phyloP scores from a whole-genome alignment of 2,329 filamentous ascomycete species.

The Diplodia seriata region DNA sequence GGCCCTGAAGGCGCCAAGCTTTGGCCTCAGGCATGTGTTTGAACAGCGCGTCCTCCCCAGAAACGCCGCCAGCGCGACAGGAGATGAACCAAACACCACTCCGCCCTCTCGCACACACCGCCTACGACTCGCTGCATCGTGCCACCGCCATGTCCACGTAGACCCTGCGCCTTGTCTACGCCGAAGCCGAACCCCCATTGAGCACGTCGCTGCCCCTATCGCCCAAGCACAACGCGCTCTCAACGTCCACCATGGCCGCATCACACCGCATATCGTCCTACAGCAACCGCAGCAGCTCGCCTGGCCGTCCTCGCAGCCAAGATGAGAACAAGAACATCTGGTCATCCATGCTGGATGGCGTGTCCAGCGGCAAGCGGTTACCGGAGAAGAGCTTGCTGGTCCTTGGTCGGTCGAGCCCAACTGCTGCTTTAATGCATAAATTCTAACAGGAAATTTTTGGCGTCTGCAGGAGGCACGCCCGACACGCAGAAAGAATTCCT shows the following conservation, averaged over 20 bases:
- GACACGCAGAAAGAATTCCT: constrained; percentile 87
- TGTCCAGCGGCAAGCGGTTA: constrained; percentile 86
- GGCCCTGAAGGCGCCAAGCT: constrained; percentile 26
- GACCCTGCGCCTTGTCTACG: constrained; percentile 21
- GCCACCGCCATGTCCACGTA: constrained; percentile 28
- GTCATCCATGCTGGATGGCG: constrained; percentile 90
- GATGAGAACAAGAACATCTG: constrained; percentile 81
- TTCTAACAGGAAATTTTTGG: constrained; percentile 32
- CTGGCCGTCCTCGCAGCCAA: constrained; percentile 58
- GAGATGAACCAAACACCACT: constrained; percentile 31
- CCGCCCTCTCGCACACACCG: constrained; percentile 24
- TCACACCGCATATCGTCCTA: constrained; percentile 32
- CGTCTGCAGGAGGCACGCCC: constrained; percentile 71
- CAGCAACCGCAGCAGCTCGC: constrained; percentile 33
- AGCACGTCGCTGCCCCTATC: constrained; percentile 19
- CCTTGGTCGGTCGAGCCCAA: constrained; percentile 64
- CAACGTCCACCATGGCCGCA: constrained; percentile 30
- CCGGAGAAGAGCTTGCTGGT: constrained; percentile 92
- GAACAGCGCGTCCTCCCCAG: constrained; percentile 30
- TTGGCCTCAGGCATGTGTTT: constrained; percentile 30
- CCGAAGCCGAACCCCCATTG: constrained; percentile 16
- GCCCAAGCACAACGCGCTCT: constrained; percentile 18
- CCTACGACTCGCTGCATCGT: constrained; percentile 12
- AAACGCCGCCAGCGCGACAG: constrained; percentile 31
- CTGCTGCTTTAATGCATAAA: background rate